phyloP scores from a whole-genome alignment of 306 rosid species.

The Prunus davidiana region DNA sequence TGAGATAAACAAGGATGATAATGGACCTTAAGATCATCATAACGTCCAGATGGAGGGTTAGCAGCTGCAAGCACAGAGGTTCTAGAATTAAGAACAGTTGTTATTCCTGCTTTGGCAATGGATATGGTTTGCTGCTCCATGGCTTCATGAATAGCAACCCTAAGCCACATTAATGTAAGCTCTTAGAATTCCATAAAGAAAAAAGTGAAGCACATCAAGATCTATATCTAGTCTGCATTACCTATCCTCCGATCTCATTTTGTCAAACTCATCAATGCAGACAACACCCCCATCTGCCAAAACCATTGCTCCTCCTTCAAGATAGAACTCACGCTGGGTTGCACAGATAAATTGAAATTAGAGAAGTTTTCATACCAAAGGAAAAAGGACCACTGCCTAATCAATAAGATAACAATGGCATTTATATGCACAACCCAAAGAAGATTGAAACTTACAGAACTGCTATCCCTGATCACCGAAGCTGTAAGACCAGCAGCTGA shows the following conservation, averaged over 20 bases:
- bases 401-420: background rate
- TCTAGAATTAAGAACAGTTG: conserved; percentile 96
- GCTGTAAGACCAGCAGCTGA: conserved; percentile 99
- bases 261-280: conserved; percentile 97
- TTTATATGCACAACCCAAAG: conserved; percentile 13
- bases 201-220: conserved; percentile 10
- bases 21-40: conserved; percentile 93
- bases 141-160: conserved; percentile 99
- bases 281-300: conserved; percentile 99
- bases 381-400: background rate
- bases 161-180: conserved; percentile 23
- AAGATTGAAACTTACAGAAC: conserved; percentile 64
- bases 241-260: conserved; percentile 99
- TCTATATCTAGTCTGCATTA: conserved; percentile 27
- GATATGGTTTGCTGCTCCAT: conserved; percentile 99
- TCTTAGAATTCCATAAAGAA: conserved; percentile 3
- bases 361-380: conserved; percentile 16
- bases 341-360: conserved; percentile 24
- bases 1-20: background rate
- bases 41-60: conserved; percentile 99
- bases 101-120: conserved; percentile 98
- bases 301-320: conserved; percentile 99
- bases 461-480: conserved; percentile 82
- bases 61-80: conserved; percentile 99
- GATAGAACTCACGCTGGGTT: conserved; percentile 93